Percentiles rank a stretch among this genome's conserved stretches.
phyloP scores from a whole-genome alignment of 179 eudicot genomes.

The Silene coronaria region DNA sequence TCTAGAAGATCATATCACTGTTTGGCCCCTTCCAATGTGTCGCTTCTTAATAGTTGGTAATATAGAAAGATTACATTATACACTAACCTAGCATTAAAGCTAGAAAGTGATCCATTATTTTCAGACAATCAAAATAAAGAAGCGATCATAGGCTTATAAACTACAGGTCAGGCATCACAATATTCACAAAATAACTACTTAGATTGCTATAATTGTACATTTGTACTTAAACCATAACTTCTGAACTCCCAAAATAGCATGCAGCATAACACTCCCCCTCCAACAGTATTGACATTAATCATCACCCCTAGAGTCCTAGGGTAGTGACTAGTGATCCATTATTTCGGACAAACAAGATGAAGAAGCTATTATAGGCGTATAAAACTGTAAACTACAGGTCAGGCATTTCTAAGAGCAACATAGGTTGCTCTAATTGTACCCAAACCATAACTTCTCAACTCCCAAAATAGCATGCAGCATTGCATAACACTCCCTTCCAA shows the following conservation, averaged over 20 bases:
- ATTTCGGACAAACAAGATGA: neutral
- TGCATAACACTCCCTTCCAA: neutral
- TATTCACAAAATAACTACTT: neutral
- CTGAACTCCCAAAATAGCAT: neutral
- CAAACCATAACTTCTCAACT: neutral
- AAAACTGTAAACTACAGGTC: neutral
- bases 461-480: neutral
- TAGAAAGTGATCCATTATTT: neutral
- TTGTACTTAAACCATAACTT: neutral
- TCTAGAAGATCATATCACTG: too few relatives aligned
- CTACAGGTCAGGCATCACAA: neutral
- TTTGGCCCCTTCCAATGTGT: neutral
- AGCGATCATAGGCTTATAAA: neutral
- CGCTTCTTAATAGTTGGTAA: neutral
- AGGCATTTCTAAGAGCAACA: neutral
- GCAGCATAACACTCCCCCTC: neutral
- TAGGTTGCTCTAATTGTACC: neutral
- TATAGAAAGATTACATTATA: neutral
- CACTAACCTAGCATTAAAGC: neutral
- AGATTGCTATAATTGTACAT: slow-evolving; percentile 3
- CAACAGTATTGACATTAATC: neutral
- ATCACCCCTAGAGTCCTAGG: neutral
- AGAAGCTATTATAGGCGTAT: neutral
- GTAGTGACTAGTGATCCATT: neutral
- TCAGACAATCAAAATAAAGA: neutral